Base-by-base conservation (phyloP, 371 early-diverging fungal species). In the Mortierella sp. region DNA sequence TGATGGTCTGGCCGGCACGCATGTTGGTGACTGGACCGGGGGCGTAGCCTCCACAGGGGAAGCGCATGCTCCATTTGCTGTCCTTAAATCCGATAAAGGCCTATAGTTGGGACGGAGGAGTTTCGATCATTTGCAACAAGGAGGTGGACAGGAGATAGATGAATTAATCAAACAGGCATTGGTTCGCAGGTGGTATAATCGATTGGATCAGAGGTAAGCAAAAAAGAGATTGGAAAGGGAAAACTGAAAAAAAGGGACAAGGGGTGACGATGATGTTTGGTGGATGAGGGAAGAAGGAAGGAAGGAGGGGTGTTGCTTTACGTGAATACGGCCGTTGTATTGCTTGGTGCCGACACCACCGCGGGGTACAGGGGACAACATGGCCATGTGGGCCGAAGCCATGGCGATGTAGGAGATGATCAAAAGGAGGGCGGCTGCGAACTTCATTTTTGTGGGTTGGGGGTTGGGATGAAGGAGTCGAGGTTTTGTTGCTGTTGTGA, bases 11-110 rank as follows among this genome's bases (percentile, higher is more conserved):
- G 51, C 86, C 86, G 18, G 82, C 82, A 56, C 65, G 77, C 80
- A 86, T 79, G 55, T 65, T 72, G 70, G 82, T 86, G 70, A 82
- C 77, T 10, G 79, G 82, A 12, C 82, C 82, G 11, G 86, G 86
- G 48, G 75, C 76, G 49, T 75, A 86, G 14, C 86, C 86, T 29
- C 86, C 86, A 71, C 86, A 85, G 11, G 86, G 86, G 82, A 79
- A 85, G 48, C 75, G 74, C 55, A 58, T 54, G 27, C 43, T 70
- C 75, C 73, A 79, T 18, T 29, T 76, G 29, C 48, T 79, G 32
- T 81, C 86, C 56, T 79, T 78, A 80, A 60, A 85, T 18, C 80
- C 82, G 44, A 85, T 79, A 41, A 70, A 85, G 60, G 86, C n/a
- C 86, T 85, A 71, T 29, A 14, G 44, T 48, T 21, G n/a, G 4